These are phyloP conservation scores for Cupressus sempervirens DNA, from an alignment of 75 land plant species.

Conservation along the genomic window DNA sequence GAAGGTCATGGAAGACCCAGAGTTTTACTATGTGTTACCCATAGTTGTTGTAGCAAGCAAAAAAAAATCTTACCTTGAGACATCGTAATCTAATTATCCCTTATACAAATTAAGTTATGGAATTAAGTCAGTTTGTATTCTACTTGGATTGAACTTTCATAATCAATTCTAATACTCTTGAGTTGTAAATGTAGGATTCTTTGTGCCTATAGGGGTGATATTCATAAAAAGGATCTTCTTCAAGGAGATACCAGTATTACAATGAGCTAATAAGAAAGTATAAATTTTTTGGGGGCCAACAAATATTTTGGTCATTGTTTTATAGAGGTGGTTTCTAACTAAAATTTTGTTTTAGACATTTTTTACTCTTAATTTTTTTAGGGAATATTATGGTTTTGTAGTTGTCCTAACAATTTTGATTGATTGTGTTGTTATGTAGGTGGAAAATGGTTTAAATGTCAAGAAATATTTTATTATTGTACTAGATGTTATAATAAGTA, in stretches of 20 bases:
- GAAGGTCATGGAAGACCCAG: conserved; percentile 53
- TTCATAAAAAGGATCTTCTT: conserved; percentile 31
- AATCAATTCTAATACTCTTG: conserved; percentile 3
- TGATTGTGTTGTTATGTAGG: conserved; percentile 35
- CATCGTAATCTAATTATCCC: conserved; percentile 61
- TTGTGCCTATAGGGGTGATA: conserved; percentile 66
- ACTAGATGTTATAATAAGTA: conserved; percentile 63
- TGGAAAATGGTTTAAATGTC: conserved; percentile 76
- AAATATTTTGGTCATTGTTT: conserved; percentile 68
- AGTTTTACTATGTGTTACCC: conserved; percentile 65
- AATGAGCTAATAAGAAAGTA: conserved; percentile 23
- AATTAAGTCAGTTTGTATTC: not conserved
- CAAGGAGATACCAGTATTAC: conserved; percentile 20
- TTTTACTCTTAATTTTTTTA: not conserved
- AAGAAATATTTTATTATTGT: conserved; percentile 76
- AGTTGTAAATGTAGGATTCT: conserved; percentile 44
- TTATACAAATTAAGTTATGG: conserved; percentile 63
- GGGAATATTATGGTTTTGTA: not conserved
- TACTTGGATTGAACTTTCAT: not conserved
- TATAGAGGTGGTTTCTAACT: conserved; percentile 58
- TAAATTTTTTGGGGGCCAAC: conserved; percentile 33
- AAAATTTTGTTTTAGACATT: not conserved
- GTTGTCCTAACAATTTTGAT: not conserved
- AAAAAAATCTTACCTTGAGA: conserved; percentile 47
- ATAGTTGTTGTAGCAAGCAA: conserved; percentile 78